phyloP scores from a whole-genome alignment of 768 basidiomycete species.

The Boletus speciosus region DNA sequence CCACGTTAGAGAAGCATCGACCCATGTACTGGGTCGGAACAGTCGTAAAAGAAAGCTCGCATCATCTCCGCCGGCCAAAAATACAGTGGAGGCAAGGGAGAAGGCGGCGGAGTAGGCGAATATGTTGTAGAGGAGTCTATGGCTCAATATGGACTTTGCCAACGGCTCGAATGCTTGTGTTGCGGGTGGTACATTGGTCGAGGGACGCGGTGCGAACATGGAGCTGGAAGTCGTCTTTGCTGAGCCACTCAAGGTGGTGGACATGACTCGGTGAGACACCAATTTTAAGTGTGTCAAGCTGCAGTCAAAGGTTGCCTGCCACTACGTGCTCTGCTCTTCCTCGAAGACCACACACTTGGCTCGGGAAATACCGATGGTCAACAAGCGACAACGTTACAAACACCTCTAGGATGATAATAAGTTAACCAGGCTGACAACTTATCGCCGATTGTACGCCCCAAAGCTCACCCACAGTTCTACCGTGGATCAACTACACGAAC shows the following conservation, averaged over 20 bases:
- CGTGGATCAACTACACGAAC: too few relatives aligned
- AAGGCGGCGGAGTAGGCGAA: conserved; percentile 49
- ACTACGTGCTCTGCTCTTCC: neutral
- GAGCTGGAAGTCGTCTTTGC: conserved; percentile 14
- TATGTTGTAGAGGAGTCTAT: conserved; percentile 54
- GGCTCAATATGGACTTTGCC: conserved; percentile 57
- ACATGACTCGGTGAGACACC: conserved; percentile 4
- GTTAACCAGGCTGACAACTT: too few relatives aligned
- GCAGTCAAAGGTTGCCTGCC: neutral
- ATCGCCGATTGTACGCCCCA: too few relatives aligned
- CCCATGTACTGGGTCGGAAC: conserved; percentile 43
- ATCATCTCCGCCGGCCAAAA: conserved; percentile 29
- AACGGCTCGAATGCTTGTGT: conserved; percentile 62
- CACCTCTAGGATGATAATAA: too few relatives aligned
- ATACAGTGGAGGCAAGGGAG: conserved; percentile 41
- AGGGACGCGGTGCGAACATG: conserved; percentile 37
- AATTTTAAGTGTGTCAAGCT: neutral
- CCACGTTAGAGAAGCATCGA: conserved; percentile 46
- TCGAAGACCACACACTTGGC: neutral
- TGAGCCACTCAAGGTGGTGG: neutral
- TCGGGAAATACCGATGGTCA: conserved; percentile 3
- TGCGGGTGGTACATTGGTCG: conserved; percentile 55
- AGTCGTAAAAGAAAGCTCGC: conserved; percentile 32
- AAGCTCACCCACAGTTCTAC: too few relatives aligned
- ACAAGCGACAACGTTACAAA: too few relatives aligned